Percentiles rank a stretch among this genome's conserved stretches.
Evolutionary conservation across 108 stramenopile species (phyloP).

Genomic region (Skeletonema costatum): DNA sequence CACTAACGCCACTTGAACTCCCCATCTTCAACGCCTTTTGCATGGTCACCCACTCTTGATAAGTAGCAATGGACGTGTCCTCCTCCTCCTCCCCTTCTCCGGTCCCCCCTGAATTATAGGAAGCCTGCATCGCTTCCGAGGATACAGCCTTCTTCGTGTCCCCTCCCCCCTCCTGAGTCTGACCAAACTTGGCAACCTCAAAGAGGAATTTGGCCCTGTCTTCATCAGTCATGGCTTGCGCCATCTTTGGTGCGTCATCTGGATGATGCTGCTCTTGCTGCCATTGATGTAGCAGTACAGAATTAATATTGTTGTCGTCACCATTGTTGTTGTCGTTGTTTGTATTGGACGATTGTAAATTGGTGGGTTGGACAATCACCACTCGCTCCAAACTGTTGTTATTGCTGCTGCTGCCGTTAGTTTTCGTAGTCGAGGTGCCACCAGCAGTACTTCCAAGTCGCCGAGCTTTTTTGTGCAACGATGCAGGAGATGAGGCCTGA

Average conservation of each 20-base stretch:
- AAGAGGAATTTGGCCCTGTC: not conserved
- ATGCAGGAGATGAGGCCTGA: not conserved
- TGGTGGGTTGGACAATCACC: not conserved
- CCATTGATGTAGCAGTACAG: too few species aligned
- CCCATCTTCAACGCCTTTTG: not conserved
- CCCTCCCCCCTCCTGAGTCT: not conserved
- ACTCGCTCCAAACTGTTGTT: not conserved
- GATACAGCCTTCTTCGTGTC: not conserved
- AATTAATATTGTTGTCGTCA: too few species aligned
- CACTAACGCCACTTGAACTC: not conserved
- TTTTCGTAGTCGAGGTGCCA: not conserved
- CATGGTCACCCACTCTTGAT: not conserved
- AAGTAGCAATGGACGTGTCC: not conserved
- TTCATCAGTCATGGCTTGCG: not conserved
- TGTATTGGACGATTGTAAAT: not conserved
- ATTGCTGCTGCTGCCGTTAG: not conserved
- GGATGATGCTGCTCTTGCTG: too few species aligned
- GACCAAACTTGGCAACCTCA: conserved; percentile 1
- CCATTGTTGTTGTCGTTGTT: not conserved
- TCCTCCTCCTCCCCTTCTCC: not conserved
- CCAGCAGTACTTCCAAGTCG: not conserved
- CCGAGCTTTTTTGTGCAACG: not conserved
- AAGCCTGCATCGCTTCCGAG: not conserved
- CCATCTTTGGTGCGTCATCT: not conserved
- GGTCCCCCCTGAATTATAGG: not conserved